phyloP scores from a whole-genome alignment of 73 alveolate species.

The Stentor roeselii region DNA sequence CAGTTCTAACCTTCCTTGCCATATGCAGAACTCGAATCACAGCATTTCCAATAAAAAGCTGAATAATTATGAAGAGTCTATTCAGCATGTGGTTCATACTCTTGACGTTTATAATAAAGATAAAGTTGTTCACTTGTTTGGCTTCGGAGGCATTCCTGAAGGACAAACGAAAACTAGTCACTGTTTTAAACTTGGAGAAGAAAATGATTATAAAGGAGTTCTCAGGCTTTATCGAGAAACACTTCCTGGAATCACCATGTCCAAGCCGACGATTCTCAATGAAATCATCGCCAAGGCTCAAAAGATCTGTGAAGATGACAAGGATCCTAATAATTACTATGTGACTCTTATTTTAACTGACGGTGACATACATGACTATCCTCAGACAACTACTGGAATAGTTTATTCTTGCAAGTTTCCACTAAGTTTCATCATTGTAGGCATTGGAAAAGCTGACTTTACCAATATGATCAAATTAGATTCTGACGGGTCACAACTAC shows the following conservation, averaged over 20 bases:
- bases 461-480: conserved; percentile 75
- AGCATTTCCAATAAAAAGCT: conserved; percentile 11
- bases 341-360: conserved; percentile 90
- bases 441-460: conserved; percentile 83
- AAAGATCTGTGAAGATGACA: conserved; percentile 50
- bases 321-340: conserved; percentile 55
- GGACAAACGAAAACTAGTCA: conserved; percentile 54
- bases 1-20: conserved; percentile 66
- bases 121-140: conserved; percentile 73
- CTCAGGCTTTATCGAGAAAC: not conserved
- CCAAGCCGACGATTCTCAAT: not conserved
- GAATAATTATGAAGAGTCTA: conserved; percentile 65
- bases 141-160: conserved; percentile 71
- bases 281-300: conserved; percentile 38
- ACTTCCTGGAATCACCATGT: not conserved
- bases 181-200: conserved; percentile 4
- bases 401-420: conserved; percentile 80
- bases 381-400: conserved; percentile 27
- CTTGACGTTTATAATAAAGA: conserved; percentile 80
- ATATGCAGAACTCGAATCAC: conserved; percentile 52
- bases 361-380: conserved; percentile 93
- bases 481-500: conserved; percentile 80
- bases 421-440: conserved; percentile 76
- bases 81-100: conserved; percentile 60
- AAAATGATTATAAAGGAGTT: not conserved